phyloP scores from a whole-genome alignment of 202 grass and related monocot genomes.

The Setaria italica region DNA sequence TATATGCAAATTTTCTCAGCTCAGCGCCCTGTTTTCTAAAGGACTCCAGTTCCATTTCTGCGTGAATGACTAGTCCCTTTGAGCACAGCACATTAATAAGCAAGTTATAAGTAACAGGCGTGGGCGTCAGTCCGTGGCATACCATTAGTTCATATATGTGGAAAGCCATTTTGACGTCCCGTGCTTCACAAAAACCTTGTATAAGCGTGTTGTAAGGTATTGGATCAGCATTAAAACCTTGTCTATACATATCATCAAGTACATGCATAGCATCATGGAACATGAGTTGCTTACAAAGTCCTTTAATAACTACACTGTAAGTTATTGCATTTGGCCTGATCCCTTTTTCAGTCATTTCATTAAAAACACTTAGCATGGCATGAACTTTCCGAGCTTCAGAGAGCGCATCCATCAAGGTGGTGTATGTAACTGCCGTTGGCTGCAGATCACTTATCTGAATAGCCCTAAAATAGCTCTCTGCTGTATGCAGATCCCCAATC shows the following conservation, averaged over 20 bases:
- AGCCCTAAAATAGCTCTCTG: constrained; percentile 64
- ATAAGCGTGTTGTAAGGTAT: constrained; percentile 82
- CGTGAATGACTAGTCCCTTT: constrained; percentile 60
- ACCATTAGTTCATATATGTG: constrained; percentile 57
- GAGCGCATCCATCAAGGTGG: constrained; percentile 87
- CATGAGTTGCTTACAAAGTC: constrained; percentile 73
- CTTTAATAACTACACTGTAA: constrained; percentile 86
- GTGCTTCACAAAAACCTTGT: constrained; percentile 74
- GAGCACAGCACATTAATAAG: constrained; percentile 79
- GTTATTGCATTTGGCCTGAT: constrained; percentile 70
- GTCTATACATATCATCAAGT: constrained; percentile 59
- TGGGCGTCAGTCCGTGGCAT: constrained; percentile 45
- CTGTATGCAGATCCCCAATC: constrained; percentile 61
- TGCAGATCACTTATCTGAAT: constrained; percentile 57
- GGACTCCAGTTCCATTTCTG: constrained; percentile 68
- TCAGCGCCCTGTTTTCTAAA: constrained; percentile 54
- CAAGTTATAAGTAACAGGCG: constrained; percentile 78
- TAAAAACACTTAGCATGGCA: constrained; percentile 53
- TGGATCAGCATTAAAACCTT: constrained; percentile 65
- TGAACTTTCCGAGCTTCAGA: constrained; percentile 59
- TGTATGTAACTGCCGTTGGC: constrained; percentile 80
- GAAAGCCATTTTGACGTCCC: constrained; percentile 56
- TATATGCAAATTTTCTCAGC: constrained; percentile 86
- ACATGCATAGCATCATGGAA: constrained; percentile 62
- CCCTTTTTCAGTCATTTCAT: constrained; percentile 72